phyloP scores from a whole-genome alignment of 352 stramenopile genomes.

The Globisporangium recalcitrans region DNA sequence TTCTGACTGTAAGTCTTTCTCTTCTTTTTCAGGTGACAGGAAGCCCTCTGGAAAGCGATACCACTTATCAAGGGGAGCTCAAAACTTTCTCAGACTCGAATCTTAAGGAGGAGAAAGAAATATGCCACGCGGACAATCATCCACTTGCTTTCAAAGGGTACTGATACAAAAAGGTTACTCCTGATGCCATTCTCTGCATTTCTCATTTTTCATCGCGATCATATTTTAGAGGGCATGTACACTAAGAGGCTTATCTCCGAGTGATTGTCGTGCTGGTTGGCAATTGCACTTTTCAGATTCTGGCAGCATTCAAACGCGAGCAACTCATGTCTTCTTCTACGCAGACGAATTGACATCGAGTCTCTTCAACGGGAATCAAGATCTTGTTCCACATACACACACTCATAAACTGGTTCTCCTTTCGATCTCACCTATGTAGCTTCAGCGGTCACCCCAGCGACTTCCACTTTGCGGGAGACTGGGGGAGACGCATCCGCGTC shows the following conservation, averaged over 20 bases:
- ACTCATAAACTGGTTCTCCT: background rate
- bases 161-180: background rate
- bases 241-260: too few relatives aligned
- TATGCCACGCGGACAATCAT: background rate
- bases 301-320: too few relatives aligned
- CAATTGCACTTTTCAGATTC: too few relatives aligned
- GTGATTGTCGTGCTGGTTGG: too few relatives aligned
- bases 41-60: background rate
- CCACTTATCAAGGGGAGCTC: background rate
- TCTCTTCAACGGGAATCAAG: conserved; percentile 12
- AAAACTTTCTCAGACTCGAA: background rate
- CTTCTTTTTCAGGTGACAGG: background rate
- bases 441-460: background rate
- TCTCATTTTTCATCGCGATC: too few relatives aligned
- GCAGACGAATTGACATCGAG: conserved; percentile 36
- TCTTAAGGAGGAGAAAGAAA: background rate
- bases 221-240: too few relatives aligned
- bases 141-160: background rate
- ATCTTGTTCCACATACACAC: background rate
- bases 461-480: background rate
- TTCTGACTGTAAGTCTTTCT: background rate
- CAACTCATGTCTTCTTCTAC: conserved; percentile 25
- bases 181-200: background rate
- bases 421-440: background rate
- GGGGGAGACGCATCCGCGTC: background rate